These are phyloP conservation scores for Cutaneotrichosporon dermatis DNA, from an alignment of 1,284 basidiomycete genomes.

Conservation along the genomic window DNA sequence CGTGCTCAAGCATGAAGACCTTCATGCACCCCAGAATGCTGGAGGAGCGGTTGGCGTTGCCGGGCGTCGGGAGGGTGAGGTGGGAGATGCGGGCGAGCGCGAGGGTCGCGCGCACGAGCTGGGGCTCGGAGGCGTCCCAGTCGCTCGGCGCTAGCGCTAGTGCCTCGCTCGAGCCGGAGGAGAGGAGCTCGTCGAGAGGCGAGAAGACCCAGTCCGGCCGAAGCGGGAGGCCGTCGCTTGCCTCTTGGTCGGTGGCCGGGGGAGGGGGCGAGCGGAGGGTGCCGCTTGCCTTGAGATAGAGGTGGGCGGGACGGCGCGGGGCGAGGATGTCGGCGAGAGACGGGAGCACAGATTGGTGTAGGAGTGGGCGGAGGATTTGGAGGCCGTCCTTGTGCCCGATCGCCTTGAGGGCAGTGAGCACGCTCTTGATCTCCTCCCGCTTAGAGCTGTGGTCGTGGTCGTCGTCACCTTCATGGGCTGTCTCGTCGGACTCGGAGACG, in stretches of 20 bases:
- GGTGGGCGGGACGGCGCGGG: constrained; percentile 36
- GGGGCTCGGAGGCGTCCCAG: constrained; percentile 77
- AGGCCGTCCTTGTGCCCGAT: constrained; percentile 38
- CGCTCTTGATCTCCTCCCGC: neutral
- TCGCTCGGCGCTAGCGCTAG: constrained; percentile 62
- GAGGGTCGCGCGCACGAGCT: constrained; percentile 67
- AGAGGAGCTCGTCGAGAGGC: constrained; percentile 74
- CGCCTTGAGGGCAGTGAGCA: constrained; percentile 1
- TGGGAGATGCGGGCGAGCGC: constrained; percentile 50
- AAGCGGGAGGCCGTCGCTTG: constrained; percentile 59
- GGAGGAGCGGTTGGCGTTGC: neutral
- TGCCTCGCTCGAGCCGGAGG: constrained; percentile 68
- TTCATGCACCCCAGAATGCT: constrained; percentile 77
- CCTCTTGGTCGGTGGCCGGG: neutral
- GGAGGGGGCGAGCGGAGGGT: constrained; percentile 42
- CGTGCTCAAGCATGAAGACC: constrained; percentile 90
- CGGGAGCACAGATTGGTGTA: constrained; percentile 46
- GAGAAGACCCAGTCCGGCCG: constrained; percentile 66
- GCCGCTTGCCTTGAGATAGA: constrained; percentile 47
- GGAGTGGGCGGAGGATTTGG: constrained; percentile 48
- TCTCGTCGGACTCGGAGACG: neutral
- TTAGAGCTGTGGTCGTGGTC: neutral
- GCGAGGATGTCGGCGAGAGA: constrained; percentile 38
- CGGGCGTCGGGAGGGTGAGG: neutral
- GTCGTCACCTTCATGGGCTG: neutral